phyloP scores from a whole-genome alignment of 2,329 filamentous ascomycete genomes.

The Colletotrichum spinosum region DNA sequence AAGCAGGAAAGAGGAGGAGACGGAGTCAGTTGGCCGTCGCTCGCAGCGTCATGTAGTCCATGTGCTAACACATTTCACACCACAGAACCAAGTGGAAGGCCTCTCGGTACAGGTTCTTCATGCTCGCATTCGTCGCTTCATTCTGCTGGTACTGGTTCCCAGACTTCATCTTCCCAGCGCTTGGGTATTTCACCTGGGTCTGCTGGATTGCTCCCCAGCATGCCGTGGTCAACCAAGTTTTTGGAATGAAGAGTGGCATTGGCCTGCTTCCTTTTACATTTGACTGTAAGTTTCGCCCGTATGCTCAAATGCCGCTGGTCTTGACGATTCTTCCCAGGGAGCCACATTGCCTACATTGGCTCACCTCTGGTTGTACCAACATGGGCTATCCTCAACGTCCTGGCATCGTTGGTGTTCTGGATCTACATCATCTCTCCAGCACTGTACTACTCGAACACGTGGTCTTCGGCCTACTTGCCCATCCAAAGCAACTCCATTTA shows the following conservation, averaged over 20 bases:
- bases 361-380: slow-evolving; percentile 54
- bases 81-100: slow-evolving; percentile 46
- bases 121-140: slow-evolving; percentile 47
- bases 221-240: slow-evolving; percentile 69
- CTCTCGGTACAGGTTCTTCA: slow-evolving; percentile 47
- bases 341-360: slow-evolving; percentile 51
- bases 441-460: slow-evolving; percentile 61
- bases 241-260: slow-evolving; percentile 68
- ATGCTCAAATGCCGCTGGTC: not conserved
- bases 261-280: slow-evolving; percentile 72
- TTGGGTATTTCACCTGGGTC: slow-evolving; percentile 65
- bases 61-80: not conserved
- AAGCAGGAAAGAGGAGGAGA: slow-evolving; percentile 43
- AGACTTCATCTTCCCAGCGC: slow-evolving; percentile 57
- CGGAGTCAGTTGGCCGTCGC: not conserved
- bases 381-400: slow-evolving; percentile 61
- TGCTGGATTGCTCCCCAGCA: slow-evolving; percentile 71
- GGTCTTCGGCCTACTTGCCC: slow-evolving; percentile 64
- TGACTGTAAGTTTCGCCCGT: slow-evolving; percentile 48
- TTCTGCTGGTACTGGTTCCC: slow-evolving; percentile 64
- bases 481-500: slow-evolving; percentile 64
- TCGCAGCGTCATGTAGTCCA: not conserved
- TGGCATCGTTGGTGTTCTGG: slow-evolving; percentile 60
- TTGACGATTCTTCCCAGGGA: slow-evolving; percentile 38
- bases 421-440: slow-evolving; percentile 57